Base-by-base conservation (phyloP, 2,329 filamentous ascomycete genomes). In the Ophiostoma piceae region DNA sequence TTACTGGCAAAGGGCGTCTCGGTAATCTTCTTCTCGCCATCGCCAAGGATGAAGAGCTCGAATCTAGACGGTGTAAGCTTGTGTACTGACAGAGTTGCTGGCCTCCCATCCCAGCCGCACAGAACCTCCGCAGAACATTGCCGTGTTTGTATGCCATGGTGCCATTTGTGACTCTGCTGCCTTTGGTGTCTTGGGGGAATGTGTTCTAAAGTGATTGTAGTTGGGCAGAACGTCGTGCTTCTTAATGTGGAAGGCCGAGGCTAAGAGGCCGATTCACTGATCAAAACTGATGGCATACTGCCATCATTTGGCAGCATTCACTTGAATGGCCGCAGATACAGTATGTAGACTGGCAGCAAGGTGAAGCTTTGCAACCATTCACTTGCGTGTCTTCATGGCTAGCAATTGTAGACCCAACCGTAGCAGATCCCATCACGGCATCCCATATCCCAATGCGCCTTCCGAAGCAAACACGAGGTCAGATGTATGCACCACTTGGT, bases 21-120 rank as follows among this genome's bases (percentile, higher is more conserved):
- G 71, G 93, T 90, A 71, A 97, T 92, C 82, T 97, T 98, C 84
- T 94, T 95, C 85, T 99, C 92, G 72, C 90, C 93, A 67, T 93
- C 90, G 57, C 81, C 87, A 71, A 98, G 90, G 73, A 97, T 82
- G 82, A 97, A 98, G 67, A 96, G 87, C 84, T 98, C 95, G 82
- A 96, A 96, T 77, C 95, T 98, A 32, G 7, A 2, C 37, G 14
- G 16, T 8, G 32, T 71, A n/a, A 71, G 67, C 12, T 12, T 69
- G 51, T 67, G 11, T 66, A 60, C 1, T 16, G 19, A 14, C 2
- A 19, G 19, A 8, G 3, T 19, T 39, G 32, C 9, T 35, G 29
- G 7, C 11, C 22, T 26, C 9, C 51, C 26, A 12, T 22, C 22
- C 3, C 11, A 26, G 22, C n/a, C 1, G 26, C 8, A 57, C 51